Base-by-base conservation (phyloP, 805 yeast species). In the Teunomyces lycoperdinae region DNA sequence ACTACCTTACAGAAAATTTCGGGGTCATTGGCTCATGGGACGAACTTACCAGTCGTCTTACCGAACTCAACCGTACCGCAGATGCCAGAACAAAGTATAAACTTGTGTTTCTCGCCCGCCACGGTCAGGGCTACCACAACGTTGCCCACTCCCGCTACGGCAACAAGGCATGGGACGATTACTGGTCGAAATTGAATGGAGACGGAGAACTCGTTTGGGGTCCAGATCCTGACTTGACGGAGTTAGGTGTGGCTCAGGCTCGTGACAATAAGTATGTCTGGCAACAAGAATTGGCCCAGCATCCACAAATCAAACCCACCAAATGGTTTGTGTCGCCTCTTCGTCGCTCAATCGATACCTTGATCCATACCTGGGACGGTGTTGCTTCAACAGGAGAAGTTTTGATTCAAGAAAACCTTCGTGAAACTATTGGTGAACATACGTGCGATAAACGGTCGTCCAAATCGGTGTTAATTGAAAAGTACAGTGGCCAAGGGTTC, bases 41-140 rank as follows among this genome's bases (percentile, higher is more conserved):
- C 13, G 52, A 52, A 6, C 52, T 53, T 11, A 33, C 55, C 2
- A 24, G 43, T 2, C 53, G 65, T n/a, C 56, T 79, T 13, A 50
- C 60, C 4, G 52, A 58, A n/a, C 63, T 79, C 54, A 77, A 76
- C 50, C 54, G 49, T 1, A 36, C 49, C 6, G 56, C 68, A 30
- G 53, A 49, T 5, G 54, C 48, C 2, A 58, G 67, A 46, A 68
- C 56, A n/a, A 46, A 50, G 5, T 79, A 77, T 60, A 79, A 78
- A 57, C 55, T 79, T 9, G 59, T 79, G 34, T 71, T 71, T 49
- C 63, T 77, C 31, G 81, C 78, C 4, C 68, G 83, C 44, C 83
- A 79, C 51, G 83, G 82, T 4, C 79, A 79, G 51, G 83, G 83
- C 1, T 77, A 55, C 56, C 83, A 79, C 55, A 79, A 79, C 54